Conservation (phyloP, 163 green algal species). For the Scenedesmus sp. region DNA sequence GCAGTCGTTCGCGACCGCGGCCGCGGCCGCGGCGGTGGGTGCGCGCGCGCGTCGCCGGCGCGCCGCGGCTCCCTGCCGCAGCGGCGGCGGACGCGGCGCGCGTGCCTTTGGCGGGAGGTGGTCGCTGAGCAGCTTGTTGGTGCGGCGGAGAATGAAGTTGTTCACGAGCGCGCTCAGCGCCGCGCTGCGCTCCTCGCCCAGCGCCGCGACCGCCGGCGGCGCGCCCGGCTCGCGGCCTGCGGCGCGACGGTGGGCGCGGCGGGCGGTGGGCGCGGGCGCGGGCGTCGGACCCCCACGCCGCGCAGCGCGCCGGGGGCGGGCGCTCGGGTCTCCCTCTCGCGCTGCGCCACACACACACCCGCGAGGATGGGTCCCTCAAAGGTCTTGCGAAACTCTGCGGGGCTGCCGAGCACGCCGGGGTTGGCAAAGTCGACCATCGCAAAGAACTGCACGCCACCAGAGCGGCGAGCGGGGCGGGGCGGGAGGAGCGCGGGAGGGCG, state of each 20-base stretch:
- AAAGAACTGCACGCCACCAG: constrained; percentile 77
- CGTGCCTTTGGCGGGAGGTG: constrained; percentile 97
- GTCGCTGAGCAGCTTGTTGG: constrained; percentile 93
- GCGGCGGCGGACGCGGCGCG: too few species aligned
- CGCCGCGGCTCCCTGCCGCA: too few species aligned
- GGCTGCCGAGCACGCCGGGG: constrained; percentile 85
- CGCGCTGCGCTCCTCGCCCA: constrained; percentile 74
- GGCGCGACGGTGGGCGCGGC: constrained; percentile 74
- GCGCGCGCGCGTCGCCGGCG: too few species aligned
- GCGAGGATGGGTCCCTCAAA: constrained; percentile 95
- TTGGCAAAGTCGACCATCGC: constrained; percentile 95
- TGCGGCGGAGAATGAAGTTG: constrained; percentile 97
- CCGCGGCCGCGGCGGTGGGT: too few species aligned
- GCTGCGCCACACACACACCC: too few species aligned
- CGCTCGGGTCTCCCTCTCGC: too few species aligned
- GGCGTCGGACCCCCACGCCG: too few species aligned
- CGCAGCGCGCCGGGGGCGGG: too few species aligned
- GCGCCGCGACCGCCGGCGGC: constrained; percentile 52
- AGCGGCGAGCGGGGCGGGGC: too few species aligned
- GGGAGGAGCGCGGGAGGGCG: too few species aligned
- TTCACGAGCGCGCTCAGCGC: constrained; percentile 95
- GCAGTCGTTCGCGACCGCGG: constrained; percentile 41
- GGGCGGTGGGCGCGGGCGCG: too few species aligned
- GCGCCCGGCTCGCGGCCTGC: constrained; percentile 88
- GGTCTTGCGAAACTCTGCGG: constrained; percentile 78